Base-by-base conservation (phyloP, 2,329 filamentous ascomycete species). In the Xylariales sp. region DNA sequence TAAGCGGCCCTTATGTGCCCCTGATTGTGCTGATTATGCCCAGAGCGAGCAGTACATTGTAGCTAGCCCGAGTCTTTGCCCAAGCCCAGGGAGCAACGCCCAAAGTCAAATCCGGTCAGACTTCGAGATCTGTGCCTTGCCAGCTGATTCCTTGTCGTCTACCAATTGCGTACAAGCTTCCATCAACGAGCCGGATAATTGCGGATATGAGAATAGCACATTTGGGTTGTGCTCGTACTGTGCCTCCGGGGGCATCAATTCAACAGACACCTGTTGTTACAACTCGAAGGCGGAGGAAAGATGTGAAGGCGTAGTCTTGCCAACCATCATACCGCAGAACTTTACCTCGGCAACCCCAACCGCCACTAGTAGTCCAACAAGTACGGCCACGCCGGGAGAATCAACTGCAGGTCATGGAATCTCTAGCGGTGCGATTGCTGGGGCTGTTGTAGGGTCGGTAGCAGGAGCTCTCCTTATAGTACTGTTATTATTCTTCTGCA, bases 191-290 rank as follows among this genome's bases (percentile, higher is more conserved):
- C 89, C 90, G 1, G 81, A 90, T 6, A 93, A 98, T 77, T 99
- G 96, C 80, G 96, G 96, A 54, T 99, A 91, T 78, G 87, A 86
- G 48, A 86, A 88, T 71, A 90, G 87, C 78, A 89, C 86, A 7
- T 79, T 90, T 63, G 94, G 94, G 2, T 85, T 99, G 43, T 99
- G 96, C 82, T 89, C 90, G 4, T 97, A 96, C 80, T 99, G 96
- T 80, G 86, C 88, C 49, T 85, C 89, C 6, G 95, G 92, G 74
- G 94, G 94, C 34, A 88, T 90, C 70, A 98, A 98, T 80, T 91
- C 93, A 9, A 98, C 95, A 58, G 95, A 98, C 79, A 97, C 94
- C 3, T 99, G 96, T 83, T 99, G 96, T 80, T 91, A 94, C 76
- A 93, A 89, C 74, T 90, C 94, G 5, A 85, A 93, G 69, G 90